Conservation (phyloP, 495 filamentous ascomycete species). For the Neurospora sp. region DNA sequence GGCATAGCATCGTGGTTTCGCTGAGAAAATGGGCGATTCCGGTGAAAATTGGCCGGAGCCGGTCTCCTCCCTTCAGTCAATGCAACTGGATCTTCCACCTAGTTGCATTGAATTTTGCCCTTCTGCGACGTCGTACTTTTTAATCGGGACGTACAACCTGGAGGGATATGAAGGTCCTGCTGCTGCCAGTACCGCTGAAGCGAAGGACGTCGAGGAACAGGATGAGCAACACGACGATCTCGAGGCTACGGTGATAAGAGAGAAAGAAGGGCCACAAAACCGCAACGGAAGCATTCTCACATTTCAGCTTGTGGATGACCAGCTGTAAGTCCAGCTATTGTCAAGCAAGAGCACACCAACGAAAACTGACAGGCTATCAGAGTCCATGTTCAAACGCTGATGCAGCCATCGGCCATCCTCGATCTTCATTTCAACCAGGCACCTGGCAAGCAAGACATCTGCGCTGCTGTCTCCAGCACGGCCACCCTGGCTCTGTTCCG, state of each 20-base stretch:
- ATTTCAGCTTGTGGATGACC: constrained; percentile 41
- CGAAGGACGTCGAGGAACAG: constrained; percentile 17
- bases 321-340: constrained; percentile 39
- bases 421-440: constrained; percentile 73
- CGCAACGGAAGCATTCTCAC: constrained; percentile 66
- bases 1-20: background rate
- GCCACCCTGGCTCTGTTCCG: constrained; percentile 58
- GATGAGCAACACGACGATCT: constrained; percentile 22
- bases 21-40: background rate
- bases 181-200: background rate
- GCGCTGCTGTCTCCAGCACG: constrained; percentile 65
- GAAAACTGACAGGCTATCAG: constrained; percentile 18
- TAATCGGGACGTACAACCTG: constrained; percentile 82
- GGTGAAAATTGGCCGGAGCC: constrained; percentile 3
- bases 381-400: constrained; percentile 36
- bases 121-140: constrained; percentile 49
- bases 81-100: constrained; percentile 52
- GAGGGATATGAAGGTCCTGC: constrained; percentile 34
- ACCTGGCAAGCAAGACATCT: constrained; percentile 30
- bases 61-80: constrained; percentile 26
- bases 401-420: constrained; percentile 61
- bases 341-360: constrained; percentile 1
- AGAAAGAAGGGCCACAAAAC: constrained; percentile 32
- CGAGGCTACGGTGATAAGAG: constrained; percentile 3
- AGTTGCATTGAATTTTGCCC: constrained; percentile 81